Base-by-base conservation (phyloP, 1,284 basidiomycete species). In the Puccinia hordei region DNA sequence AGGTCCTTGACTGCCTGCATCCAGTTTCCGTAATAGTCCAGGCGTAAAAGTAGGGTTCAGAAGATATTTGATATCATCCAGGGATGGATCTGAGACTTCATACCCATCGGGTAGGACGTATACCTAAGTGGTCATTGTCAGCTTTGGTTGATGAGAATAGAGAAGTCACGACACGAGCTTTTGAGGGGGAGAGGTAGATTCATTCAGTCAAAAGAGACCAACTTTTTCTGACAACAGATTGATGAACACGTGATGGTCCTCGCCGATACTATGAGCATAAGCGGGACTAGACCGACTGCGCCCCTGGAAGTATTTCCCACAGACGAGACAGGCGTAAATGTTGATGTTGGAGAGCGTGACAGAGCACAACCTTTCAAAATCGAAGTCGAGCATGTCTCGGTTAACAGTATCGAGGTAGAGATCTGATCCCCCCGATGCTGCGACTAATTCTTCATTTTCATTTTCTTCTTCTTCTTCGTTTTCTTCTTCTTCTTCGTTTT, bases 41-140 rank as follows among this genome's bases (percentile, higher is more conserved):
- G 90, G 83, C 3, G 84, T 86, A 86, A 96, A 99, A 1, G 90
- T 90, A 0, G 97, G 96, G 44, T 91, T 89, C 35, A 99, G 89
- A 44, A 98, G 93, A 84, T 91, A 92, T 46, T 94, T 89, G 81
- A 99, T 97, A 85, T 99, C 96, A 85, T 94, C 92, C 80, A 99
- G 87, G 8, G 95, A 97, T 27, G 95, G 94, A 86, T 98, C 95
- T 19, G 93, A 92, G 80, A 99, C 97, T 33, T 88, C 91, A 86
- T 99, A 99, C 55, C 94, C 94, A 86, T 99, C 97, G 57, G 97
- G 97, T n/a, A 99, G 89, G 53, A 99, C 92, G 86, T 96, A 99
- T 80, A 98, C 94, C 93, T 96, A 83, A 35, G 17, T 35, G 17
- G 24, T 55, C 19, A 61, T 68, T 24, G 17, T 73, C 35, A 73